Evolutionary conservation across 768 basidiomycete species (phyloP), one percentile per base, ranked within the genome.

Genomic region (Xerocomellus chrysenteron): DNA sequence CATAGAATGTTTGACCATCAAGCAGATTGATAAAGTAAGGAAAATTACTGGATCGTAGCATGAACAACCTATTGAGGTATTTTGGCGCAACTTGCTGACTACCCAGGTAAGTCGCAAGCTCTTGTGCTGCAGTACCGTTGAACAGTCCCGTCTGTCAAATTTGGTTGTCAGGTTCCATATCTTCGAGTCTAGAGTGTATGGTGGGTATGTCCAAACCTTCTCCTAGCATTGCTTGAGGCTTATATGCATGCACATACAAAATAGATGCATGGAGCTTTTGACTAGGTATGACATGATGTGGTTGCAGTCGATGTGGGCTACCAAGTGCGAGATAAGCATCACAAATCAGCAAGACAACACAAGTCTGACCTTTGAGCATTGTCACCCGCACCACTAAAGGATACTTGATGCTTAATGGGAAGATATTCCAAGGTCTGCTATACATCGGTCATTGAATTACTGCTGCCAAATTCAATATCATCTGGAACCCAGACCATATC

Each of bases 361-460:
- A 16, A 9, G 28, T 12, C 61, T 56, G 45, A 68, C 66, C 65
- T 57, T 52, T 58, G 62, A 17, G 28, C 28, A 40, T 61, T 19
- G 7, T 66, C 59, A 0, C 60, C 62, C 7, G 46, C 14, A n/a
- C 67, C 66, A 40, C 56, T 59, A 28, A 59, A 66, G 3, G 52
- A 61, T 8, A 68, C 61, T 30, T 64, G 66, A 2, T 66, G 64
- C 17, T 50, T 68, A 50, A 69, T 62, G 12, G 67, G 67, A 14
- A 69, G 5, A n/a, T 55, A 58, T 44, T 68, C 67, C 4, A 69
- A 17, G 11, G 40, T 21, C 2, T 41, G 30, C 66, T 67, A 68
- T 19, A 16, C 9, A 21, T 21, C 21, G 2, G 21, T 21, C 21
- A 21, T 21, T 21, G 64, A 65, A 12, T 65, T 9, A 42, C 32